These are phyloP conservation scores for Euphrasia confusa DNA, from an alignment of 257 asterid genomes.

Conservation along the genomic window DNA sequence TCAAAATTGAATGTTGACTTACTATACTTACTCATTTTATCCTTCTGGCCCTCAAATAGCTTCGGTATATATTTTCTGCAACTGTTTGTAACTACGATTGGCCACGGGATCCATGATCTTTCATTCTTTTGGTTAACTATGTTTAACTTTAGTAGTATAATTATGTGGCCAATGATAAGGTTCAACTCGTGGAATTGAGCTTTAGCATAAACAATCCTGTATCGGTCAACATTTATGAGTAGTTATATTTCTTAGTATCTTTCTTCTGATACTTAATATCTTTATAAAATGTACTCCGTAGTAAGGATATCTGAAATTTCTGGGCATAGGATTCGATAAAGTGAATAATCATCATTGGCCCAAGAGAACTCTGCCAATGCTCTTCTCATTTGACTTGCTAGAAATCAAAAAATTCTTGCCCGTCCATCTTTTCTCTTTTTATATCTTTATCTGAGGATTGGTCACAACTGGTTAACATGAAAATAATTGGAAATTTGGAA, in stretches of 20 bases:
- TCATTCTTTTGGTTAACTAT: too few species aligned
- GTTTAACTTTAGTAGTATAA: too few species aligned
- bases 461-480: background rate
- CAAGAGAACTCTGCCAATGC: background rate
- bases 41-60: background rate
- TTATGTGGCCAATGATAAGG: too few species aligned
- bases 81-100: background rate
- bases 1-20: slow-evolving; percentile 63
- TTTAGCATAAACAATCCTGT: background rate
- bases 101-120: background rate
- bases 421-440: background rate
- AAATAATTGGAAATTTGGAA: background rate
- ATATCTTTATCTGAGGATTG: background rate
- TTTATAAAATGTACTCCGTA: too few species aligned
- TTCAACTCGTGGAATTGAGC: too few species aligned
- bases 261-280: background rate
- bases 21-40: background rate
- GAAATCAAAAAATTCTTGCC: background rate
- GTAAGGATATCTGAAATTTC: background rate
- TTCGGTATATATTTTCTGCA: background rate
- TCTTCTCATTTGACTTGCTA: slow-evolving; percentile 2
- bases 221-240: background rate
- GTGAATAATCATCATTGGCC: background rate
- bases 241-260: slow-evolving; percentile 1
- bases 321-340: background rate